phyloP scores from a whole-genome alignment of 208 protist genomes.

The Lotmaria passim region DNA sequence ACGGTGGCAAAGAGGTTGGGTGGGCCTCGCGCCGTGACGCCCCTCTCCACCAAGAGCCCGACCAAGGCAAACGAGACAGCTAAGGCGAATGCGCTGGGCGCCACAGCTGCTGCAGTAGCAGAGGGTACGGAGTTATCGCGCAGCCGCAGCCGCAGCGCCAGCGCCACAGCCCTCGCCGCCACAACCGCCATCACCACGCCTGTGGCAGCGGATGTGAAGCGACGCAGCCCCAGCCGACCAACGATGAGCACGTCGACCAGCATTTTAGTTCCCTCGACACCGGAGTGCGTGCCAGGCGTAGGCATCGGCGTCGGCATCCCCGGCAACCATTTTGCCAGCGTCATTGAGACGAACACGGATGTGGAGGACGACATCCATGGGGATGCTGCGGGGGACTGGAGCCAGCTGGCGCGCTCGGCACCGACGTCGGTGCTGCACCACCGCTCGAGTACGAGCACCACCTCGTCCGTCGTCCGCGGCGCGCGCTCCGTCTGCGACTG shows the following conservation, averaged over 20 bases:
- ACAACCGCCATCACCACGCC: background rate
- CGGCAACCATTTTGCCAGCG: background rate
- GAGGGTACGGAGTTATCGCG: no score
- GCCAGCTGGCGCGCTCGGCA: background rate
- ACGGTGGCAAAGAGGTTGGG: background rate
- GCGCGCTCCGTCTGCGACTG: constrained; percentile 1
- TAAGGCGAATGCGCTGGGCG: no score
- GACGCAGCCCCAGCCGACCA: background rate
- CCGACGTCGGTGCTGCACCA: background rate
- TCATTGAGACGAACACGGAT: background rate
- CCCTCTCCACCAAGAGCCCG: constrained; percentile 8
- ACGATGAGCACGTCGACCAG: background rate
- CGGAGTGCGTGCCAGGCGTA: background rate
- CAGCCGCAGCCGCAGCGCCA: background rate
- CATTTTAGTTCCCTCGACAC: background rate
- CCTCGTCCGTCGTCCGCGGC: background rate
- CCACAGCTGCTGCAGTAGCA: no score
- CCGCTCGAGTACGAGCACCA: constrained; percentile 5
- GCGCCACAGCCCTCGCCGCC: background rate
- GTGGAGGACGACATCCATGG: no score
- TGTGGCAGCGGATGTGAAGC: background rate
- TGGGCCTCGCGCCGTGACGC: background rate
- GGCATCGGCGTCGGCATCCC: background rate
- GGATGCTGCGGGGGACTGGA: background rate
- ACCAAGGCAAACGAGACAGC: no score